phyloP scores from a whole-genome alignment of 306 rosid genomes.

The Acmispon strigosus region DNA sequence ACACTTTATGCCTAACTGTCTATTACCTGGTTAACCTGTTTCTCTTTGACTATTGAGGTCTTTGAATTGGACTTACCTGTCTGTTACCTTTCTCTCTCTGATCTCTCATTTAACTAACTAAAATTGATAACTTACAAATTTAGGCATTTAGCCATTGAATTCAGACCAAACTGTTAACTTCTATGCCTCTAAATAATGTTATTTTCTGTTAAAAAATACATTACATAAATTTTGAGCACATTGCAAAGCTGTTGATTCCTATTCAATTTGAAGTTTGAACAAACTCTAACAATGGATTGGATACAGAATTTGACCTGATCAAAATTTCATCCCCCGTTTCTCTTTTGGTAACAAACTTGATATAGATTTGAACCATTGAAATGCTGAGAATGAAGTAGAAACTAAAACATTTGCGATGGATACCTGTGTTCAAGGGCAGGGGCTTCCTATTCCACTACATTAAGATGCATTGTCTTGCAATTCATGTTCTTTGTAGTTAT shows the following conservation, averaged over 20 bases:
- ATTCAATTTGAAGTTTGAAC: not conserved
- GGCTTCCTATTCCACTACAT: not conserved
- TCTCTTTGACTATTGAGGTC: slow-evolving; percentile 16
- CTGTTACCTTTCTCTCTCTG: not conserved
- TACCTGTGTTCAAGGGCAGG: not conserved
- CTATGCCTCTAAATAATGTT: not conserved
- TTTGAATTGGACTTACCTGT: slow-evolving; percentile 1
- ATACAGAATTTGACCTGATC: not conserved
- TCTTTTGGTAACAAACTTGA: not conserved
- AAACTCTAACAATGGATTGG: not conserved
- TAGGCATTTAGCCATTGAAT: not conserved
- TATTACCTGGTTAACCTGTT: slow-evolving; percentile 28
- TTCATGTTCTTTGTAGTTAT: not conserved
- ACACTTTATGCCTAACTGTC: slow-evolving; percentile 25
- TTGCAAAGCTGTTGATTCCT: not conserved
- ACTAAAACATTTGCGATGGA: not conserved
- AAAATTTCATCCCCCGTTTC: not conserved
- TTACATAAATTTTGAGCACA: not conserved
- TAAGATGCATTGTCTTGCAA: not conserved
- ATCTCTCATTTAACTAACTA: slow-evolving; percentile 5
- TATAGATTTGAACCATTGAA: not conserved
- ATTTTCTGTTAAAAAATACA: not conserved
- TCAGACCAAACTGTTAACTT: not conserved
- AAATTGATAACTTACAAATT: slow-evolving; percentile 8
- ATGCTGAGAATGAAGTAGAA: not conserved